These are phyloP conservation scores for Exophiala mesophila DNA, from an alignment of 2,329 filamentous ascomycete species.

Conservation along the genomic window DNA sequence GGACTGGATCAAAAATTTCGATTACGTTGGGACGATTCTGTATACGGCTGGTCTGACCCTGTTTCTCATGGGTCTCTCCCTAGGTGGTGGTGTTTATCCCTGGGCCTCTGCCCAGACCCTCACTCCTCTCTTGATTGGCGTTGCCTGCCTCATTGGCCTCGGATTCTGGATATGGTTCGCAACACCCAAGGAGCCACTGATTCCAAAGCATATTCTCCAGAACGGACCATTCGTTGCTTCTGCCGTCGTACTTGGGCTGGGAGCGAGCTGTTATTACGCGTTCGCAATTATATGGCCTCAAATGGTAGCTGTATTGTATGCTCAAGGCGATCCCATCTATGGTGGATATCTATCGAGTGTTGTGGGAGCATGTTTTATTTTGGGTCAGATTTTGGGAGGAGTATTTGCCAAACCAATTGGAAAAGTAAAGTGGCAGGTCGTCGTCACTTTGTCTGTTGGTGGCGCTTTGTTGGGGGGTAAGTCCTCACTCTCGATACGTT, in stretches of 20 bases:
- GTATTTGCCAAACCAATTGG: constrained; percentile 13
- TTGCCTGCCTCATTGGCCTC: constrained; percentile 33
- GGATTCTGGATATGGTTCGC: constrained; percentile 32
- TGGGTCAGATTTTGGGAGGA: constrained; percentile 28
- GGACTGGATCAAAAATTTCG: constrained; percentile 40
- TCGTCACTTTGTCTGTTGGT: constrained; percentile 6
- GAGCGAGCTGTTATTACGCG: constrained; percentile 43
- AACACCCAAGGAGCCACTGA: constrained; percentile 31
- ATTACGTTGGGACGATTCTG: constrained; percentile 42
- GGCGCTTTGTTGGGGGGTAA: background rate
- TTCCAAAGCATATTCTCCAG: constrained; percentile 28
- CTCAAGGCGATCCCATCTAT: constrained; percentile 19
- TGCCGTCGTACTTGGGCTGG: constrained; percentile 33
- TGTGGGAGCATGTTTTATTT: background rate
- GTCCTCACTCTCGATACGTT: background rate
- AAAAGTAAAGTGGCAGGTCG: constrained; percentile 18
- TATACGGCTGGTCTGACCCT: constrained; percentile 38
- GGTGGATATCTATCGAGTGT: background rate
- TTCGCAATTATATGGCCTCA: constrained; percentile 44
- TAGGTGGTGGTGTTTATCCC: constrained; percentile 38
- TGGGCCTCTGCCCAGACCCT: constrained; percentile 39
- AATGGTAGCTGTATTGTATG: constrained; percentile 38
- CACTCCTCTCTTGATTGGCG: constrained; percentile 34
- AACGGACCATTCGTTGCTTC: constrained; percentile 1
- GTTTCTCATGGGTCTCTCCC: constrained; percentile 41